Base-by-base conservation (phyloP, 768 basidiomycete genomes). In the Pulveroboletus sp. region DNA sequence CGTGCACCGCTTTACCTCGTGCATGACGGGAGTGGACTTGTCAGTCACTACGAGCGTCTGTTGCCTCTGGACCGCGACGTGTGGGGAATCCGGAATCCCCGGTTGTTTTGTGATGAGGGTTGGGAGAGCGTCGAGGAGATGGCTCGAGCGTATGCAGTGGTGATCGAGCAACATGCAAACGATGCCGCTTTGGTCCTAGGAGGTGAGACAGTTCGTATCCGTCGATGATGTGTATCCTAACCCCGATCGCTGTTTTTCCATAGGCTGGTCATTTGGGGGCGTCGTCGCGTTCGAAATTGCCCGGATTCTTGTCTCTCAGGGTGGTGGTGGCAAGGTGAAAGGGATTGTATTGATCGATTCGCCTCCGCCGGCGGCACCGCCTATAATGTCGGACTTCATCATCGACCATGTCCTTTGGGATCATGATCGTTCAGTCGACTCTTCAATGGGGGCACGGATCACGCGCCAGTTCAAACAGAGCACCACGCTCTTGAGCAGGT, bases 201-300 rank as follows among this genome's bases (percentile, higher is more conserved):
- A 63, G 86, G 86, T 83, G 21, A n/a, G n/a, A 21, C 21, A 2
- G 21, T 21, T 21, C 21, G 21, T 21, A 21, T 21, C 21, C 21
- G 21, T 21, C 21, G 21, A 4, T 4, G 4, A 4, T 46, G 24
- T 28, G 54, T 24, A 0, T 3, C 26, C 37, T 51, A 7, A 49
- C 4, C 33, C 5, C 30, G 8, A 28, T 28, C 27, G 27, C 5
- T 28, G 27, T 28, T 6, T 2, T 36, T 5, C 15, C 10, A 2
- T 46, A 88, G 86, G 86, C 0, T 89, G 86, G 86, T 89, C 86
- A 3, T 85, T 89, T 55, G 86, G 86, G 11, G 86, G 86, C 2
- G 80, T 86, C 5, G 78, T 80, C 0, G 84, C 86, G 0, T 87
- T 80, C 56, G 86, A 87, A 57, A 67, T 79, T 3, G 78, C 81